phyloP scores from a whole-genome alignment of 169 alveolate genomes.

The Cytauxzoon felis region DNA sequence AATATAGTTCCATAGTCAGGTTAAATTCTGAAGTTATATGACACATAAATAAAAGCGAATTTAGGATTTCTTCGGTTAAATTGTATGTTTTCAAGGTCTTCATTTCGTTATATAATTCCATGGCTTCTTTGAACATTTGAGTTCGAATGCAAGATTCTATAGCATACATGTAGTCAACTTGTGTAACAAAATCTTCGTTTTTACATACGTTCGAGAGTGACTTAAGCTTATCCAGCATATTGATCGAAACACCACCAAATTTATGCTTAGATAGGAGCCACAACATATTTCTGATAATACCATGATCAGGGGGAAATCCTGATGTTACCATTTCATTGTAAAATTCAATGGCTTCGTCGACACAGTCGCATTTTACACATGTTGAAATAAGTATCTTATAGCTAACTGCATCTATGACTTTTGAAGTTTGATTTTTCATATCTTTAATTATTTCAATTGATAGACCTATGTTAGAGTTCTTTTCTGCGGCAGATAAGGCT shows the following conservation, averaged over 20 bases:
- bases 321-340: constrained; percentile 33
- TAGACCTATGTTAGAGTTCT: constrained; percentile 35
- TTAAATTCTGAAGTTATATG: constrained; percentile 1
- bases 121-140: constrained; percentile 37
- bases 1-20: constrained; percentile 34
- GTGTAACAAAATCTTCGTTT: constrained; percentile 9
- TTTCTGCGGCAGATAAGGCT: constrained; percentile 57
- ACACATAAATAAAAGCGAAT: constrained; percentile 2
- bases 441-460: constrained; percentile 30
- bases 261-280: constrained; percentile 32
- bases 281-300: constrained; percentile 36
- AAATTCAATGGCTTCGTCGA: constrained; percentile 35
- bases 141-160: constrained; percentile 41
- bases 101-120: constrained; percentile 29
- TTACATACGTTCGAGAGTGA: constrained; percentile 14
- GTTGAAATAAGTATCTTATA: constrained; percentile 34
- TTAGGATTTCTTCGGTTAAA: not conserved
- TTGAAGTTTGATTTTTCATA: constrained; percentile 29
- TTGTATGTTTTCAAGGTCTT: constrained; percentile 1
- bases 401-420: constrained; percentile 50
- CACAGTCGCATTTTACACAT: constrained; percentile 43
- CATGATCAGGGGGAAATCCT: constrained; percentile 38
- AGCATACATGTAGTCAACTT: constrained; percentile 17
- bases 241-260: constrained; percentile 8
- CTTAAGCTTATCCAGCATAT: constrained; percentile 30